Percentiles rank a stretch among this genome's conserved stretches.
Conservation (phyloP, 2,329 filamentous ascomycete genomes). For the Lasiodiplodia sp. region DNA sequence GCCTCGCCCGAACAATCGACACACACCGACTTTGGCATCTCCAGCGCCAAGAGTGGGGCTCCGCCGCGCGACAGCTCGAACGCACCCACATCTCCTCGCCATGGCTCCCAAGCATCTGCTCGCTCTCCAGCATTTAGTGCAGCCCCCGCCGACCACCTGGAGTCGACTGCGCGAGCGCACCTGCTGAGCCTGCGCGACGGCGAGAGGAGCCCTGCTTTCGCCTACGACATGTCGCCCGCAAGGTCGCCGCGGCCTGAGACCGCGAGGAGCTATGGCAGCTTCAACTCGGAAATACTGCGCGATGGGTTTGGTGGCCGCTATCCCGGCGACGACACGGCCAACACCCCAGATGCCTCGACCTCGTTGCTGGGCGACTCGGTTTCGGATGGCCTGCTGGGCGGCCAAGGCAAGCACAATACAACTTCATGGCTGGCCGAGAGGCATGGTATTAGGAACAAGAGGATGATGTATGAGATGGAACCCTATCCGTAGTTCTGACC, state of each 20-base stretch:
- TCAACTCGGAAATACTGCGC: constrained; percentile 47
- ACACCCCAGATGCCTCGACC: constrained; percentile 45
- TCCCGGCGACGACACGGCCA: constrained; percentile 41
- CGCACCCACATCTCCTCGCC: constrained; percentile 40
- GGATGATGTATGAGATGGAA: constrained; percentile 68
- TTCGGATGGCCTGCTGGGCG: constrained; percentile 52
- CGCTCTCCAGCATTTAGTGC: constrained; percentile 37
- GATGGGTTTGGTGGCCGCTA: constrained; percentile 44
- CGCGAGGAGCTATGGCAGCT: constrained; percentile 60
- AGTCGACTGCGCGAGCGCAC: constrained; percentile 44
- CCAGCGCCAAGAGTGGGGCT: constrained; percentile 25
- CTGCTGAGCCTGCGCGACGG: constrained; percentile 48
- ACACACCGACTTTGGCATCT: constrained; percentile 37
- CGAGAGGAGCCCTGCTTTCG: constrained; percentile 43
- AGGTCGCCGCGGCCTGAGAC: constrained; percentile 68
- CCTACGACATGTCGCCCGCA: constrained; percentile 77
- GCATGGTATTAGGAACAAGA: constrained; percentile 76
- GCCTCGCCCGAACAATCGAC: constrained; percentile 49
- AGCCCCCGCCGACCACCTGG: constrained; percentile 40
- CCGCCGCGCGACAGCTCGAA: constrained; percentile 24
- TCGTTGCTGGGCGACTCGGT: constrained; percentile 52
- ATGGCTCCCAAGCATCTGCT: constrained; percentile 40
- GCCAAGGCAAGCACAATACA: constrained; percentile 72
- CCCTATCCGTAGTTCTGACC: not conserved
- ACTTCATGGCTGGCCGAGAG: constrained; percentile 75